Evolutionary conservation across 441 rosid species (phyloP).

Genomic region (Erodium chrysanthum): DNA sequence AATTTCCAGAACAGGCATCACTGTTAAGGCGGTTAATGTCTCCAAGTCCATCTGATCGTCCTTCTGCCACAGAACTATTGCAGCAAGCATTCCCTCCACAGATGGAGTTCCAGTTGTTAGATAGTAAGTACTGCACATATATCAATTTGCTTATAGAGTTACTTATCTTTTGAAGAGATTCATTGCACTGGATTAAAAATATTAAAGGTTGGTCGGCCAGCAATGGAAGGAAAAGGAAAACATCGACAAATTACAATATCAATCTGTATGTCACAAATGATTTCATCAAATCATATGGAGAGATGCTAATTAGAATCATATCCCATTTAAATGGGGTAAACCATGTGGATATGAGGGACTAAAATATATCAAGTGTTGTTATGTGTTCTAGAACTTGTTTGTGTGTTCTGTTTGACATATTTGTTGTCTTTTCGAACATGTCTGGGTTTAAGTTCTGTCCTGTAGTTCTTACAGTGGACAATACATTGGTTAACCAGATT

Average conservation of each 20-base stretch:
- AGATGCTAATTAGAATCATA: not conserved
- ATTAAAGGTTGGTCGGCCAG: not conserved
- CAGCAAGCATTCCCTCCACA: constrained; percentile 75
- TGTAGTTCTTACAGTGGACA: constrained; percentile 3
- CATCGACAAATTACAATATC: not conserved
- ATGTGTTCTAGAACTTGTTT: not conserved
- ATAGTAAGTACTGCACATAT: constrained; percentile 50
- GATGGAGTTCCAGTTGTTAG: constrained; percentile 84
- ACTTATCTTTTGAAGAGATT: not conserved
- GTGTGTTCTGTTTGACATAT: not conserved
- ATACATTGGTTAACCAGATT: constrained; percentile 17
- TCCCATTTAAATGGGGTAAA: not conserved
- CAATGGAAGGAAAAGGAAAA: not conserved
- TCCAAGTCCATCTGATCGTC: constrained; percentile 94
- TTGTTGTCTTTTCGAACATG: constrained; percentile 12
- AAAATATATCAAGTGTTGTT: not conserved
- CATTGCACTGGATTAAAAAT: not conserved
- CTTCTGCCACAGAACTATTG: constrained; percentile 83
- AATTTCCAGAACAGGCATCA: constrained; percentile 85
- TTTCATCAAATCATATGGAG: not conserved
- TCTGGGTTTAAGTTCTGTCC: constrained; percentile 10
- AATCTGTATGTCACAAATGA: not conserved
- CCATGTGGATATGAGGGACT: not conserved
- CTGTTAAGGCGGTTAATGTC: constrained; percentile 65
- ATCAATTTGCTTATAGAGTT: not conserved